A percentile compares a stretch with the other conserved stretches of the same genome.
phyloP scores from a whole-genome alignment of 2,329 filamentous ascomycete species.

The Penicillium sp. region DNA sequence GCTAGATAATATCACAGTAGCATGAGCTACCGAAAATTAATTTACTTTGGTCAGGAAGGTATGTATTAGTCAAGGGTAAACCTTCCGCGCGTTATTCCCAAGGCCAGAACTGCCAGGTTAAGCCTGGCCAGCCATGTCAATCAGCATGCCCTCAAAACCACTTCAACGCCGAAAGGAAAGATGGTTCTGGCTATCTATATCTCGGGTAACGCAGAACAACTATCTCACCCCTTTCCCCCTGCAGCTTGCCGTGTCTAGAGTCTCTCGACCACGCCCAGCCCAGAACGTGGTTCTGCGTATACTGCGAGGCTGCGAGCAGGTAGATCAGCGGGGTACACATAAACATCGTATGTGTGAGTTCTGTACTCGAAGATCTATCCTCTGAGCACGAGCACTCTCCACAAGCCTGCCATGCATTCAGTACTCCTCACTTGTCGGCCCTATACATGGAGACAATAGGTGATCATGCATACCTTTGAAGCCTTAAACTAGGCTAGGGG shows the following conservation, averaged over 20 bases:
- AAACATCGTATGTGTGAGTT: too few relatives aligned
- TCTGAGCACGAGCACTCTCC: not conserved
- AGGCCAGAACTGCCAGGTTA: not conserved
- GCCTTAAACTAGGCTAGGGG: too few relatives aligned
- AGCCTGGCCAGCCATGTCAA: not conserved
- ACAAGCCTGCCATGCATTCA: too few relatives aligned
- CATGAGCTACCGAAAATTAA: not conserved
- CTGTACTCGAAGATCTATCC: not conserved
- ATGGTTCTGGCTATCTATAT: not conserved
- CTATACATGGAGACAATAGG: too few relatives aligned
- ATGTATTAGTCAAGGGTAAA: not conserved
- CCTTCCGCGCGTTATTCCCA: not conserved
- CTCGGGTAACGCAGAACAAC: not conserved
- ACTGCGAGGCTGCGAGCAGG: not conserved
- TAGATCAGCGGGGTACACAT: not conserved
- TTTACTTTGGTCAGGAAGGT: not conserved
- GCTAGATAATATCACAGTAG: not conserved
- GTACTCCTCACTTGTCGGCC: too few relatives aligned
- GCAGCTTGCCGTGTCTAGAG: not conserved
- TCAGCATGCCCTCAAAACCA: too few relatives aligned
- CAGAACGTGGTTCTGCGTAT: constrained; percentile 9
- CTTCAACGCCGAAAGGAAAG: too few relatives aligned
- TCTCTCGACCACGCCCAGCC: not conserved
- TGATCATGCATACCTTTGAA: too few relatives aligned
- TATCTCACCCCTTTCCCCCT: not conserved